Conservation (phyloP, 2,329 filamentous ascomycete species). For the Fusarium sacchari region DNA sequence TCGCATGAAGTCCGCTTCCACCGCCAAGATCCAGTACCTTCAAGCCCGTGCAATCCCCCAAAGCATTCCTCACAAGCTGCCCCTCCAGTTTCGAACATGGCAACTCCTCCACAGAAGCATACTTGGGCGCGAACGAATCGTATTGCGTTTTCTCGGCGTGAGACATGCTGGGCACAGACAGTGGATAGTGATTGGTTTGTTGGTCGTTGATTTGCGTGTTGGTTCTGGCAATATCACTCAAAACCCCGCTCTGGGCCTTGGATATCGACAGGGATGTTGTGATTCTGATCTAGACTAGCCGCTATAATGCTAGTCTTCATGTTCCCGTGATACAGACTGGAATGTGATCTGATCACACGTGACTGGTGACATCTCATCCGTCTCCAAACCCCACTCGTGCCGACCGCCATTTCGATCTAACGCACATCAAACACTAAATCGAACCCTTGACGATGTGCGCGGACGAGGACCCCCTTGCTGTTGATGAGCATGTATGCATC, state of each 20-base stretch:
- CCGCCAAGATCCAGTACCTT: neutral
- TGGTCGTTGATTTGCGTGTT: neutral
- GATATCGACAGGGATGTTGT: neutral
- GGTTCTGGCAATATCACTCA: neutral
- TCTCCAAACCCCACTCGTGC: neutral
- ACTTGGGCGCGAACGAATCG: neutral
- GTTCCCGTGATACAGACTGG: neutral
- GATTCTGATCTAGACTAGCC: neutral
- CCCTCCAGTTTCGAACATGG: neutral
- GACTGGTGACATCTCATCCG: neutral
- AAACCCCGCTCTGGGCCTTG: neutral
- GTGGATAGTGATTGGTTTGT: neutral
- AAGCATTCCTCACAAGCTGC: neutral
- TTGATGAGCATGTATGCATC: neutral
- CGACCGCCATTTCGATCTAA: neutral
- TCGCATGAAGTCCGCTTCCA: neutral
- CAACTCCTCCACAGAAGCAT: constrained; percentile 2
- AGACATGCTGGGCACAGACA: neutral
- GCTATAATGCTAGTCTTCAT: neutral
- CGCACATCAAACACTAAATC: neutral
- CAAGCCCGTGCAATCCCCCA: neutral
- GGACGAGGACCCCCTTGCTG: neutral
- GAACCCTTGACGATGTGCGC: neutral
- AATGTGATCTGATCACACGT: neutral
- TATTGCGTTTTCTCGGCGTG: neutral